Percentiles rank a stretch among this genome's conserved stretches.
These are phyloP conservation scores for Suillus variegatus DNA, from an alignment of 768 basidiomycete species.

Conservation along the genomic window DNA sequence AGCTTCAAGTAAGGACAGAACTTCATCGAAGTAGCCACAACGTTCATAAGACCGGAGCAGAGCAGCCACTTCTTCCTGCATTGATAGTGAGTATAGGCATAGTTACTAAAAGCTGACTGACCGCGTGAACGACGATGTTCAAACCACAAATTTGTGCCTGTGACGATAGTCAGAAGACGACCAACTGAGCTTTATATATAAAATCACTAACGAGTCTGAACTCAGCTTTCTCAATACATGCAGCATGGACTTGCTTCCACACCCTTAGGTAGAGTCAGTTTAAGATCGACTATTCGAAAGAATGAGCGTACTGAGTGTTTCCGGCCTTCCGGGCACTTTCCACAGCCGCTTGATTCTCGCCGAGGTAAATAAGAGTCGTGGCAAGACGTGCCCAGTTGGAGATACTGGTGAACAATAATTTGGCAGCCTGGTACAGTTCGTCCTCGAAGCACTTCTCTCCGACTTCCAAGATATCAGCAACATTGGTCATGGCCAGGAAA, in stretches of 20 bases:
- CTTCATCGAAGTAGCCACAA: slow-evolving; percentile 92
- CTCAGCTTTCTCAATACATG: slow-evolving; percentile 96
- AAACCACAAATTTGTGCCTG: slow-evolving; percentile 98
- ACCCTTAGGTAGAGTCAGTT: slow-evolving; percentile 53
- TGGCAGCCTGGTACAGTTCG: slow-evolving; percentile 95
- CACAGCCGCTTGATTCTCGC: slow-evolving; percentile 97
- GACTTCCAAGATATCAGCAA: slow-evolving; percentile 94
- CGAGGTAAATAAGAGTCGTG: slow-evolving; percentile 96
- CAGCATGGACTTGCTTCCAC: slow-evolving; percentile 99
- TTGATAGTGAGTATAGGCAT: slow-evolving; percentile 9
- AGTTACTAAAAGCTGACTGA: slow-evolving; percentile 21
- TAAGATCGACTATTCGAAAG: neutral
- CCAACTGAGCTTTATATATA: neutral
- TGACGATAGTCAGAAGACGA: slow-evolving; percentile 13
- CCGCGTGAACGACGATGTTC: slow-evolving; percentile 93
- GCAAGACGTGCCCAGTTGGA: slow-evolving; percentile 99
- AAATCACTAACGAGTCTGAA: slow-evolving; percentile 73
- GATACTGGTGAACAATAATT: slow-evolving; percentile 93
- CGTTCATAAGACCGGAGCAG: slow-evolving; percentile 85
- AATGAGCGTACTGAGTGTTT: slow-evolving; percentile 82
- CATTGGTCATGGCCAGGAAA: slow-evolving; percentile 97
- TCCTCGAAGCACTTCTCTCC: slow-evolving; percentile 99
- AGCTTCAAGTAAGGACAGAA: slow-evolving; percentile 88
- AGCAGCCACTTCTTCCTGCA: slow-evolving; percentile 73
- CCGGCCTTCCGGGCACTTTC: slow-evolving; percentile 99